phyloP scores from a whole-genome alignment of 208 protist genomes.

The Trypanosoma theileri region DNA sequence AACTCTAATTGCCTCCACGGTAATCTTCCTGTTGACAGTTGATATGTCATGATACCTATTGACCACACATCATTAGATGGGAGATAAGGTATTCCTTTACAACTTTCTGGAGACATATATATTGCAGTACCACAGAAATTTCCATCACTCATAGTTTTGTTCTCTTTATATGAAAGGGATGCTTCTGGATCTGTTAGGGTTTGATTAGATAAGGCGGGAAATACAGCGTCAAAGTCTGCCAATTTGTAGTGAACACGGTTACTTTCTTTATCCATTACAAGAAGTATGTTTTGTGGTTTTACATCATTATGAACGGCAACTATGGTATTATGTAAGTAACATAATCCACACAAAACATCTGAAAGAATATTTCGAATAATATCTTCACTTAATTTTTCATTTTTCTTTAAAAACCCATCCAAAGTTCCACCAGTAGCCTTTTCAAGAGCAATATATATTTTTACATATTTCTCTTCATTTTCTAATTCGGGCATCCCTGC shows the following conservation, averaged over 20 bases:
- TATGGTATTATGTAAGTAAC: conserved; percentile 57
- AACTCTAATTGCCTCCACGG: conserved; percentile 70
- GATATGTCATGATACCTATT: conserved; percentile 70
- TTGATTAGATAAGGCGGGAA: not conserved
- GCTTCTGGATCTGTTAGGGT: not conserved
- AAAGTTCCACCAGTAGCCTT: conserved; percentile 27
- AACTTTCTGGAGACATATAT: conserved; percentile 86
- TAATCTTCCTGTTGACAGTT: conserved; percentile 62
- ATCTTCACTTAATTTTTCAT: conserved; percentile 25
- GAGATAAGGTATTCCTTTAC: conserved; percentile 47
- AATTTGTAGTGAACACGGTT: conserved; percentile 48
- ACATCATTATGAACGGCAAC: conserved; percentile 76
- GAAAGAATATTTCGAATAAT: conserved; percentile 36
- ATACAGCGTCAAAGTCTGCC: conserved; percentile 46
- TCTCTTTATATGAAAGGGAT: conserved; percentile 11
- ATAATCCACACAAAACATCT: conserved; percentile 44
- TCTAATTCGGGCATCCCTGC: conserved; percentile 2
- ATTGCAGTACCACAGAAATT: conserved; percentile 40
- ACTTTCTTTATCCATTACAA: conserved; percentile 33
- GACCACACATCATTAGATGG: conserved; percentile 83
- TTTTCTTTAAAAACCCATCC: conserved; percentile 20
- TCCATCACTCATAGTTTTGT: not conserved
- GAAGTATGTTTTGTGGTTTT: conserved; percentile 83
- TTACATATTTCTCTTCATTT: not conserved
- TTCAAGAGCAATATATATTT: conserved; percentile 28